Evolutionary conservation across 2,329 filamentous ascomycete species (phyloP), one percentile per base, ranked within the genome.

Genomic region (Xylaria sp.): DNA sequence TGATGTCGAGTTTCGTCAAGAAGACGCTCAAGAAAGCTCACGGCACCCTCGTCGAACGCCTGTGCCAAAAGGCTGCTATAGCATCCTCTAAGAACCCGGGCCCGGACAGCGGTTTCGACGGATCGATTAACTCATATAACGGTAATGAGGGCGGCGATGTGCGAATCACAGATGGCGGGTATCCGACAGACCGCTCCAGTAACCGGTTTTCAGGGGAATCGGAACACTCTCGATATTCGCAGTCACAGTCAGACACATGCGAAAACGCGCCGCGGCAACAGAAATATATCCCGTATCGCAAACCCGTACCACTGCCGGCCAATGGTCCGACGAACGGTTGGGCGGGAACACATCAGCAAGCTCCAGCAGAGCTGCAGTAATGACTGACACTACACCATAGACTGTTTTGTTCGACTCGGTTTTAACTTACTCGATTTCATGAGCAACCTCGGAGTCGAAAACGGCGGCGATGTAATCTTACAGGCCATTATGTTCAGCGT

Each of bases 21-120:
- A 92, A 89, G 80, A 96, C 92, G 15, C 85, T 97, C 53, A 92
- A 92, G 74, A 92, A 91, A 75, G 88, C 92, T 0, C 93, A 97
- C 75, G 85, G 83, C 10, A 83, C 86, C 2, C 84, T 97, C 4
- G 91, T 95, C 2, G 88, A 91, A 3, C 81, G 85, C n/a, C 80
- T 93, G 8, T 79, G 87, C 30, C 81, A 82, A 66, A 87, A 86
- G 68, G 83, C 86, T 10, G 56, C 67, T 20, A 6, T 46, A 12
- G 60, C 58, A 12, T 46, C 50, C 20, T 39, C 66, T 4, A 23
- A 36, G 13, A 56, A 34, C 20, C 53, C 61, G 25, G 55, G 62
- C 20, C 62, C 66, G 28, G 25, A 25, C 25, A 25, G 10, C n/a
- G 55, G 65, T 12, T n/a, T 50, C 28, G 46, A 55, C 13, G 65